Conservation (phyloP, 2,329 filamentous ascomycete species). For the Diaporthe sp. region DNA sequence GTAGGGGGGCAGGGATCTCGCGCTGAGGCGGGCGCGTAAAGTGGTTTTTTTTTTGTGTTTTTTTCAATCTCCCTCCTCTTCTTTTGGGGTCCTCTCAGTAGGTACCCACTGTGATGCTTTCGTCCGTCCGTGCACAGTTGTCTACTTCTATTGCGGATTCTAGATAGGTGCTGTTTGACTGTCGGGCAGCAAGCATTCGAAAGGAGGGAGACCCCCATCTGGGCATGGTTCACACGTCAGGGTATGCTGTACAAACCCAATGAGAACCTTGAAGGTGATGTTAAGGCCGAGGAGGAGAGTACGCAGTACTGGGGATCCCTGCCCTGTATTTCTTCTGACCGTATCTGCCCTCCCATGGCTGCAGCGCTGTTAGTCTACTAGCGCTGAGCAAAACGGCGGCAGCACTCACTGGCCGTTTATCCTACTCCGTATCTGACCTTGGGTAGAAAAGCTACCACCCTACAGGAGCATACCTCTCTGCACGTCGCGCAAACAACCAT, state of each 20-base stretch:
- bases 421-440: conserved; percentile 22
- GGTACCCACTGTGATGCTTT: conserved; percentile 14
- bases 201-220: not conserved
- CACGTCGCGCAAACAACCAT: conserved; percentile 32
- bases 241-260: too few relatives aligned
- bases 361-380: not conserved
- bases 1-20: conserved; percentile 6
- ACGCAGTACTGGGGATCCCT: not conserved
- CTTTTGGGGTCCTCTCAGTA: not conserved
- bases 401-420: conserved; percentile 17
- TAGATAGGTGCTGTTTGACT: not conserved
- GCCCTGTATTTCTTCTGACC: not conserved
- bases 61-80: not conserved
- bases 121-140: not conserved
- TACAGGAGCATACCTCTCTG: not conserved
- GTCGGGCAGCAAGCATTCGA: not conserved
- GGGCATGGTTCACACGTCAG: not conserved
- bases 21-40: conserved; percentile 18
- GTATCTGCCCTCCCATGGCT: not conserved
- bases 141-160: not conserved
- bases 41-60: not conserved
- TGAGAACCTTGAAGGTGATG: not conserved
- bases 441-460: conserved; percentile 27
- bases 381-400: conserved; percentile 15
- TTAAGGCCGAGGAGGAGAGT: not conserved